phyloP scores from a whole-genome alignment of 225 moss, liverwort and hornwort species.

The Rhytidiadelphus loreus region DNA sequence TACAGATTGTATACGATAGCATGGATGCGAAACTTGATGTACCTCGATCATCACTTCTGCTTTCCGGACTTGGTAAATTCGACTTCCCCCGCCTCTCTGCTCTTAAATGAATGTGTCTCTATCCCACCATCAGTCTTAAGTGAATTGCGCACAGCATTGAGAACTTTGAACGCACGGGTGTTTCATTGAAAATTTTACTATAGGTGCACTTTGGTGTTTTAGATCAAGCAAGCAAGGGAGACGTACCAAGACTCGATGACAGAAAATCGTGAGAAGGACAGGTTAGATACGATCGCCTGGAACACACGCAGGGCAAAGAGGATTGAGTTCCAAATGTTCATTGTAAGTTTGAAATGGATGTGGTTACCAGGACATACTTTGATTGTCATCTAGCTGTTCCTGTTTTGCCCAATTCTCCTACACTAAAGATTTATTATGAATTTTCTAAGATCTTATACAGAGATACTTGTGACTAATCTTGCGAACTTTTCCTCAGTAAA shows the following conservation, averaged over 20 bases:
- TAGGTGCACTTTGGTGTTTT: background rate
- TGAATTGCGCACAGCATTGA: background rate
- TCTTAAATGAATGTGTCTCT: background rate
- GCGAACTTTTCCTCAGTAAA: background rate
- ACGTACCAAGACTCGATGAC: conserved; percentile 77
- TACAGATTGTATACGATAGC: conserved; percentile 71
- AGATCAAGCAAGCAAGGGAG: conserved; percentile 71
- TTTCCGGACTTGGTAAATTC: conserved; percentile 51
- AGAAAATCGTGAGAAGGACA: conserved; percentile 56
- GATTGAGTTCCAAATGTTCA: conserved; percentile 34
- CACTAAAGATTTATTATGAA: background rate
- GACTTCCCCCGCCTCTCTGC: background rate
- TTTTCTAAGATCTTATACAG: background rate
- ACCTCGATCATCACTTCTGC: conserved; percentile 87
- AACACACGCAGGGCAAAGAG: conserved; percentile 32
- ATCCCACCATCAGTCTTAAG: background rate
- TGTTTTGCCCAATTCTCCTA: background rate
- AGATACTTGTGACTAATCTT: background rate
- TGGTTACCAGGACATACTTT: background rate
- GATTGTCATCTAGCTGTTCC: background rate
- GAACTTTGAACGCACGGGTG: background rate
- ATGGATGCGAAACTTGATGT: conserved; percentile 63
- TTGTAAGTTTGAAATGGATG: conserved; percentile 12
- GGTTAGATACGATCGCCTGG: conserved; percentile 50
- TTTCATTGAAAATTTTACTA: background rate